Evolutionary conservation across 495 filamentous ascomycete genomes (phyloP).

Genomic region (Hypoxylon trugodes): DNA sequence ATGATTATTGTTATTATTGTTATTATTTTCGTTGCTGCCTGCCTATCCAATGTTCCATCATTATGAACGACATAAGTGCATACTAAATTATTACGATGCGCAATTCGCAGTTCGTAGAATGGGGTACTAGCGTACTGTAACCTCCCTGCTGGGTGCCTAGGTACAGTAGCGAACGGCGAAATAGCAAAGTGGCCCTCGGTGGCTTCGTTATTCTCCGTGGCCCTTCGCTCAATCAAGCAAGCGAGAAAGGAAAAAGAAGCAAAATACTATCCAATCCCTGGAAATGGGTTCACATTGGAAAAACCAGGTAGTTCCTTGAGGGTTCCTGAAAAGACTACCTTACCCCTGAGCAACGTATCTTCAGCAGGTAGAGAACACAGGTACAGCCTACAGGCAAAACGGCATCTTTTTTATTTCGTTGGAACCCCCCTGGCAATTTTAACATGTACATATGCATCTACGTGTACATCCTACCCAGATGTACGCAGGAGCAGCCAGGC

Average conservation of each 20-base stretch:
- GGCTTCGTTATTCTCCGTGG: constrained; percentile 35
- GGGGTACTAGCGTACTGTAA: not conserved
- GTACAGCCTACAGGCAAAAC: not conserved
- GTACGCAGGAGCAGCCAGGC: constrained; percentile 11
- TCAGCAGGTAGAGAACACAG: constrained; percentile 2
- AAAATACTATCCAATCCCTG: constrained; percentile 7
- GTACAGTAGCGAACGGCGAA: constrained; percentile 17
- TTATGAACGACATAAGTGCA: constrained; percentile 29
- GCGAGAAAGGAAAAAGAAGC: constrained; percentile 2
- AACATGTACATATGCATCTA: constrained; percentile 24
- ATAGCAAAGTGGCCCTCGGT: constrained; percentile 20
- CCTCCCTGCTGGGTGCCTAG: constrained; percentile 6
- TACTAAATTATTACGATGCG: constrained; percentile 36
- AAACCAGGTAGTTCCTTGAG: too few relatives aligned
- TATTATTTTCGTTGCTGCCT: not conserved
- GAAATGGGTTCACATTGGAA: too few relatives aligned
- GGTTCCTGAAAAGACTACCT: too few relatives aligned
- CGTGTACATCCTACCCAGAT: too few relatives aligned
- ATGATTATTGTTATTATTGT: too few relatives aligned
- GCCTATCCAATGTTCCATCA: constrained; percentile 10
- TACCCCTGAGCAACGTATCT: constrained; percentile 13
- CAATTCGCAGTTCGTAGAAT: constrained; percentile 28
- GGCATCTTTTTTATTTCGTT: constrained; percentile 2
- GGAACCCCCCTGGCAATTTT: constrained; percentile 29
- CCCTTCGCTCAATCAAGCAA: constrained; percentile 21